Conservation (phyloP, 495 filamentous ascomycete species). For the Pseudoneurospora amorphoporcata region DNA sequence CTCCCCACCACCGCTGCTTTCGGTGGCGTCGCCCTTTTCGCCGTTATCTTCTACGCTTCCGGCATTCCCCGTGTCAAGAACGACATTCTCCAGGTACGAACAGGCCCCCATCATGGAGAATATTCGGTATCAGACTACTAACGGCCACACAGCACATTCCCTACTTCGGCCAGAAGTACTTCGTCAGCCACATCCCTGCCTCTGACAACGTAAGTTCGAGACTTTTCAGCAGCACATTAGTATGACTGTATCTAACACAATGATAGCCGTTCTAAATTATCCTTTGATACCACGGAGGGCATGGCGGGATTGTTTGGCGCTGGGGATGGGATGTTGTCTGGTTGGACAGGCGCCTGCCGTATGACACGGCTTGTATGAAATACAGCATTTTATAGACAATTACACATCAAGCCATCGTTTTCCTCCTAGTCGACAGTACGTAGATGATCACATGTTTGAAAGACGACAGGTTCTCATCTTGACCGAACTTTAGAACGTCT, state of each 20-base stretch:
- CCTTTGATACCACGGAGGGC: background rate
- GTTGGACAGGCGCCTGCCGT: background rate
- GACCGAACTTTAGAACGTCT: background rate
- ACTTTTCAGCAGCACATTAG: background rate
- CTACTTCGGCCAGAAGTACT: constrained; percentile 35
- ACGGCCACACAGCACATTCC: constrained; percentile 40
- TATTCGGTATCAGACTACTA: background rate
- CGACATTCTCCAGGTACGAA: constrained; percentile 42
- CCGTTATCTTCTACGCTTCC: constrained; percentile 49
- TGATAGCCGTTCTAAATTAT: constrained; percentile 35
- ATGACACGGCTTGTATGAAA: constrained; percentile 14
- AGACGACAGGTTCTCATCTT: background rate
- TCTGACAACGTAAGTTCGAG: constrained; percentile 44
- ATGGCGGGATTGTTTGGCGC: background rate
- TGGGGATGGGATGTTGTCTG: constrained; percentile 1
- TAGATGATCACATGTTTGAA: background rate
- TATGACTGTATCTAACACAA: constrained; percentile 3
- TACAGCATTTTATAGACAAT: constrained; percentile 10
- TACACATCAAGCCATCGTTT: background rate
- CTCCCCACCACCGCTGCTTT: constrained; percentile 21
- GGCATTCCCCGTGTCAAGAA: constrained; percentile 44
- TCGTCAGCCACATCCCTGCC: constrained; percentile 39
- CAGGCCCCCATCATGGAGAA: background rate
- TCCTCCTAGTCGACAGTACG: background rate
- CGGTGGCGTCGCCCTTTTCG: constrained; percentile 45